A percentile compares a stretch with the other conserved stretches of the same genome.
Conservation (phyloP, 2,329 filamentous ascomycete species). For the Colletotrichum eremochloae region DNA sequence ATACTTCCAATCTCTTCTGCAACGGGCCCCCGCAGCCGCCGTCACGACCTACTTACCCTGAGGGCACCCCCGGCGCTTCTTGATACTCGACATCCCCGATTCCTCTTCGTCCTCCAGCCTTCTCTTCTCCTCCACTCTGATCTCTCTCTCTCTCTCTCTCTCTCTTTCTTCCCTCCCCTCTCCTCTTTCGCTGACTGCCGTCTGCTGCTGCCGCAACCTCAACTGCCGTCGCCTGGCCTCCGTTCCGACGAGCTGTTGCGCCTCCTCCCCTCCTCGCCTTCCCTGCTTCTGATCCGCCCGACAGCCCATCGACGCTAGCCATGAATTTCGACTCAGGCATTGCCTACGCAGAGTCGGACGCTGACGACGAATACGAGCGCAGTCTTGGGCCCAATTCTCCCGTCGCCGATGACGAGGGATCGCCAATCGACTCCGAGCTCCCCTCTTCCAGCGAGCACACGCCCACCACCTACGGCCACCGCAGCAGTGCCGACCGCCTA, state of each 20-base stretch:
- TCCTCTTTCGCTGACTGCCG: constrained; percentile 16
- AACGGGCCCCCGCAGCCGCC: constrained; percentile 41
- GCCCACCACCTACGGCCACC: constrained; percentile 81
- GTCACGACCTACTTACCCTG: constrained; percentile 36
- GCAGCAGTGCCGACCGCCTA: constrained; percentile 72
- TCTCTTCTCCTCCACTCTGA: constrained; percentile 8
- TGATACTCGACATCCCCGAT: constrained; percentile 27
- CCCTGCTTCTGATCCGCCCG: constrained; percentile 12
- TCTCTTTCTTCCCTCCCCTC: background rate
- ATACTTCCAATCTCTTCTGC: constrained; percentile 38
- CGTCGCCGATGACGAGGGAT: constrained; percentile 76
- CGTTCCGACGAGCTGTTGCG: constrained; percentile 10
- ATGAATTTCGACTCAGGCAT: constrained; percentile 76
- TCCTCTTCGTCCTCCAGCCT: constrained; percentile 31
- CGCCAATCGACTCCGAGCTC: constrained; percentile 79
- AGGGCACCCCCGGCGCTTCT: constrained; percentile 35
- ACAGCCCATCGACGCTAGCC: constrained; percentile 38
- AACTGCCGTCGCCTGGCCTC: constrained; percentile 9
- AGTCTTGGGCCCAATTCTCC: constrained; percentile 77
- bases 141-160: constrained; percentile 22
- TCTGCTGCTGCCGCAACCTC: constrained; percentile 8
- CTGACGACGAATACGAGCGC: constrained; percentile 87
- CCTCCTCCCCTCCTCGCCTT: constrained; percentile 4
- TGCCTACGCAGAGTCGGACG: constrained; percentile 83
- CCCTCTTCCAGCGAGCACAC: constrained; percentile 80